phyloP scores from a whole-genome alignment of 2,329 filamentous ascomycete genomes.

The Cyclaneusma minus region DNA sequence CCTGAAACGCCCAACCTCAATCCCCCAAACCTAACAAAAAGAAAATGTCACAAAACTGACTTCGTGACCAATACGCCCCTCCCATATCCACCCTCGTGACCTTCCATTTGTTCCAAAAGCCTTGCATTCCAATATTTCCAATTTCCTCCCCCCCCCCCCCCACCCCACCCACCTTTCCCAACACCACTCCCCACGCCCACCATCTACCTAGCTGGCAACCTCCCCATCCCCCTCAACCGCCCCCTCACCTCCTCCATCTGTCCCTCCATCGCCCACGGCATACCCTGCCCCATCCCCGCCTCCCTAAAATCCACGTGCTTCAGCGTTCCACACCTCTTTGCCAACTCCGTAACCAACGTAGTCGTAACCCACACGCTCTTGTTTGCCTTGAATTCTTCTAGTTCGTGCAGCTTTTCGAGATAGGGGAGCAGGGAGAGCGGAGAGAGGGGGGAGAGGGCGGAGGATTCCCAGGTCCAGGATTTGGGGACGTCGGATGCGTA shows the following conservation, averaged over 20 bases:
- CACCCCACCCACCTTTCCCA: too few species aligned
- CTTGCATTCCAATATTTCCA: too few species aligned
- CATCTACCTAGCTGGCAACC: too few species aligned
- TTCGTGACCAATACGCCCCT: too few species aligned
- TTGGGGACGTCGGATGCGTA: constrained; percentile 7
- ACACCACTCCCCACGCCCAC: too few species aligned
- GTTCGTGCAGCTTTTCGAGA: constrained; percentile 4
- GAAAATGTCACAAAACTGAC: too few species aligned
- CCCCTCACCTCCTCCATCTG: constrained; percentile 5
- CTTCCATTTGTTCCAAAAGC: too few species aligned
- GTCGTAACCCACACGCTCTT: not conserved
- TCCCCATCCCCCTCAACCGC: constrained; percentile 5
- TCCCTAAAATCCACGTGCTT: constrained; percentile 9
- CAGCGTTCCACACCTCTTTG: constrained; percentile 3
- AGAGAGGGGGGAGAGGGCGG: constrained; percentile 5
- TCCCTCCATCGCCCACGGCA: constrained; percentile 9
- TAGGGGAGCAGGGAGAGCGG: constrained; percentile 7
- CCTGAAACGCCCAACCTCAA: too few species aligned
- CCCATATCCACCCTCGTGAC: too few species aligned
- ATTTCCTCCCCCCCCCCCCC: too few species aligned
- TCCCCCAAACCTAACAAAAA: too few species aligned
- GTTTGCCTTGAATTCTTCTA: not conserved
- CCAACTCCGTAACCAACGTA: not conserved
- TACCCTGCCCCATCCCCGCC: constrained; percentile 7
- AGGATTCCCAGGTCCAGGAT: constrained; percentile 5